Conservation (phyloP, 1,284 basidiomycete genomes). For the Porogramme epimiltina region DNA sequence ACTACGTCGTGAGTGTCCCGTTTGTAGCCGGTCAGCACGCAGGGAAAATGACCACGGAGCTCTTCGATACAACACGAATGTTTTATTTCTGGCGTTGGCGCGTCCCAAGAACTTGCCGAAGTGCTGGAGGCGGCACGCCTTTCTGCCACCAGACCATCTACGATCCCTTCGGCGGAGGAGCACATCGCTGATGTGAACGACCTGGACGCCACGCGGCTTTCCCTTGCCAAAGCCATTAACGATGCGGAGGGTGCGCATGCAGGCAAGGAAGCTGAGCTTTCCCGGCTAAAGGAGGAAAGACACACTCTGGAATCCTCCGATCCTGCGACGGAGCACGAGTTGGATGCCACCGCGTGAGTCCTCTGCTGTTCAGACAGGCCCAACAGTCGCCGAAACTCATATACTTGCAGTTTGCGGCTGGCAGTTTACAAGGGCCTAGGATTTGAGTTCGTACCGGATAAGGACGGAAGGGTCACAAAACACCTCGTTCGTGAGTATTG, state of each 20-base stretch:
- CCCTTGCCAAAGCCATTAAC: conserved; percentile 75
- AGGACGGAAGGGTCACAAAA: conserved; percentile 50
- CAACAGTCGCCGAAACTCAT: not conserved
- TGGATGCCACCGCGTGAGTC: conserved; percentile 72
- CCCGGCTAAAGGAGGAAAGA: conserved; percentile 64
- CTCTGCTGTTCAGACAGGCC: not conserved
- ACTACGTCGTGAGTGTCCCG: conserved; percentile 50
- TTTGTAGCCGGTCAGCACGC: too few species aligned
- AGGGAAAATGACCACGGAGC: too few species aligned
- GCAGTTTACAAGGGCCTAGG: conserved; percentile 70
- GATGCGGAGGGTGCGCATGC: conserved; percentile 67
- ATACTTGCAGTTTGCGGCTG: conserved; percentile 54
- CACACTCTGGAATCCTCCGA: conserved; percentile 64
- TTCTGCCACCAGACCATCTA: conserved; percentile 68
- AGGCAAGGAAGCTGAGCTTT: conserved; percentile 68
- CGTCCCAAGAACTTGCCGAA: conserved; percentile 72
- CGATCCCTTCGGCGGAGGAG: conserved; percentile 65
- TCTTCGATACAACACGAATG: too few species aligned
- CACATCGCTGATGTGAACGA: conserved; percentile 64
- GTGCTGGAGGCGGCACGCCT: conserved; percentile 66
- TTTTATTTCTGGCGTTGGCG: not conserved
- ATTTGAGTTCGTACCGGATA: conserved; percentile 63
- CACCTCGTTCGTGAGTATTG: conserved; percentile 67
- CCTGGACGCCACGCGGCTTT: conserved; percentile 61
- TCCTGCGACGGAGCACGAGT: conserved; percentile 68